Evolutionary conservation across 164 flowering plant genomes (phyloP).

Genomic region (Vitis rotundifolia): DNA sequence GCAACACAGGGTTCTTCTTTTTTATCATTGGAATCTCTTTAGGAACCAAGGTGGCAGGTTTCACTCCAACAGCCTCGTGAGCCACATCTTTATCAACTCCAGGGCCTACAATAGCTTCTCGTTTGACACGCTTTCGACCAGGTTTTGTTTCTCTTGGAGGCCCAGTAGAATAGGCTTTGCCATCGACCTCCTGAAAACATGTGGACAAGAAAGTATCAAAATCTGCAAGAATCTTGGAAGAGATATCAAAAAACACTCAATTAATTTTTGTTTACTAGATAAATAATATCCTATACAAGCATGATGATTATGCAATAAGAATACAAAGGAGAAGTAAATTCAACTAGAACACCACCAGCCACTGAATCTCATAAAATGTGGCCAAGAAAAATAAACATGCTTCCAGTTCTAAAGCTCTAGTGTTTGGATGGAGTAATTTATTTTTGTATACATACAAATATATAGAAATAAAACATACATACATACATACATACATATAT

Average conservation of each 20-base stretch:
- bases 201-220: too few relatives aligned
- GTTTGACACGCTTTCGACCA: slow-evolving; percentile 56
- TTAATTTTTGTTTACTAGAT: not conserved
- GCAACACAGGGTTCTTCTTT: slow-evolving; percentile 80
- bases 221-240: not conserved
- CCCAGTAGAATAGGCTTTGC: slow-evolving; percentile 17
- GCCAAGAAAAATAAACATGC: not conserved
- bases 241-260: not conserved
- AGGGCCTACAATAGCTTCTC: slow-evolving; percentile 83
- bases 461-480: too few relatives aligned
- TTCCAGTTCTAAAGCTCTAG: slow-evolving; percentile 4
- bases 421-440: not conserved
- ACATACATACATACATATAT: too few relatives aligned
- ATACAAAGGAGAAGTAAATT: not conserved
- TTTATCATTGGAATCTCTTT: slow-evolving; percentile 88
- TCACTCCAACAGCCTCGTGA: slow-evolving; percentile 95
- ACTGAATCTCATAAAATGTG: not conserved
- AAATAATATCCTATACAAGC: not conserved
- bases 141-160: slow-evolving; percentile 14
- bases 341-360: too few relatives aligned
- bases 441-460: too few relatives aligned
- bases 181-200: slow-evolving; percentile 38
- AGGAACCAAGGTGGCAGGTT: slow-evolving; percentile 67
- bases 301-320: not conserved
- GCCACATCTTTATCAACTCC: slow-evolving; percentile 83